Base-by-base conservation (phyloP, 1,284 basidiomycete species). In the Ganoderma leucocontextum region DNA sequence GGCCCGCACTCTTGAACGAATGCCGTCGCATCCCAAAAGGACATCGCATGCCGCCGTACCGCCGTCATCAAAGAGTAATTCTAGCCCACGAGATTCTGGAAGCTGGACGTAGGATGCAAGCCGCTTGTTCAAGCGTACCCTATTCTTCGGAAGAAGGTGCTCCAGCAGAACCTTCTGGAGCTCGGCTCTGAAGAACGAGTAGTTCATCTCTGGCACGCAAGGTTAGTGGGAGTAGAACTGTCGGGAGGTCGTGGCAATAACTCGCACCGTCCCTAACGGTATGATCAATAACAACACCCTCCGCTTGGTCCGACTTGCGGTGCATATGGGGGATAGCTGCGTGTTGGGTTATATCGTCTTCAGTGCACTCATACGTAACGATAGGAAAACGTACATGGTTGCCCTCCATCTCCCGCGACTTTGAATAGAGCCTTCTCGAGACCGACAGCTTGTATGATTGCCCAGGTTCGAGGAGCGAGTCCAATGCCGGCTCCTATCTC, bases 401-500 rank as follows among this genome's bases (percentile, higher is more conserved):
- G 22, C 72, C 42, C 76, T 84, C 81, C 83, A 57, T 76, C 73
- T 65, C 82, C 83, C 2, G 83, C 82, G 15, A 75, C 74, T 63
- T 80, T 79, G 25, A 84, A 72, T 4, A 89, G 73, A 4, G 83
- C 84, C 10, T 82, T 75, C 55, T 87, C 86, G 13, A 90, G 76
- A 36, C 84, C 85, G 33, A 89, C 75, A 70, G 80, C 82, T 66
- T 75, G 78, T 53, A 90, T 77, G 64, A 88, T 80, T 74, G 84
- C 80, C 86, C 83, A 84, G 60, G 82, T 76, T 78, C 87, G 81
- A 47, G 82, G 80, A 74, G 78, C 88, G 78, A 90, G 73, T 0
- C 85, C 86, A 55, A 90, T 80, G 9, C 89, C 88, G 22, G 87
- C 87, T n/a, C 88, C 88, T 29, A 87, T 63, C 74, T 87, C 86